phyloP scores from a whole-genome alignment of 768 basidiomycete species.

The Leccinum uliginosum region DNA sequence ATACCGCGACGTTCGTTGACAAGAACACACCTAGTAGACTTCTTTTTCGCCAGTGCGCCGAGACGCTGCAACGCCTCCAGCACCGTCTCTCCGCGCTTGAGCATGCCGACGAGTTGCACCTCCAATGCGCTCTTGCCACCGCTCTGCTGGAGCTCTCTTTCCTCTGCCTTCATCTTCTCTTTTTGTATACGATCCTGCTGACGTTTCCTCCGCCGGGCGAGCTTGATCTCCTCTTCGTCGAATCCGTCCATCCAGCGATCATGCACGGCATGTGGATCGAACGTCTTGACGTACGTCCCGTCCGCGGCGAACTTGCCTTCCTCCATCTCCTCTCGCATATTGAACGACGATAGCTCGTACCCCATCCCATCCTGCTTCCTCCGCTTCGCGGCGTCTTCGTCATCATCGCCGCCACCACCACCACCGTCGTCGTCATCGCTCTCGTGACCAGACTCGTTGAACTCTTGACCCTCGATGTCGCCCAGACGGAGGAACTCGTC shows the following conservation, averaged over 20 bases:
- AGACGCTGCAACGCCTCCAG: constrained; percentile 85
- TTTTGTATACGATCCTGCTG: constrained; percentile 69
- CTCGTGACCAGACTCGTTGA: constrained; percentile 38
- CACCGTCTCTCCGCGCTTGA: constrained; percentile 89
- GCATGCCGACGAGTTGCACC: constrained; percentile 61
- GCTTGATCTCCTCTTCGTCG: constrained; percentile 80
- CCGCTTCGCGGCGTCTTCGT: constrained; percentile 78
- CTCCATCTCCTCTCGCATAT: constrained; percentile 99
- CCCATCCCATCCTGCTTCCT: constrained; percentile 87
- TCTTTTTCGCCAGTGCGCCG: constrained; percentile 60
- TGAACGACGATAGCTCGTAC: constrained; percentile 90
- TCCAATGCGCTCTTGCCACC: constrained; percentile 65
- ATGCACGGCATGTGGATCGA: constrained; percentile 88
- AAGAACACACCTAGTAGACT: constrained; percentile 21
- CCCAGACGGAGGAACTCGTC: constrained; percentile 79
- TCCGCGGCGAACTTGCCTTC: constrained; percentile 97
- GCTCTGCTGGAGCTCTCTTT: constrained; percentile 63
- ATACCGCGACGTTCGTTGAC: not conserved
- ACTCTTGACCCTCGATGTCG: constrained; percentile 98
- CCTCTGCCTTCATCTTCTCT: constrained; percentile 68
- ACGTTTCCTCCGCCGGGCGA: constrained; percentile 71
- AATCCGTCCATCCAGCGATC: constrained; percentile 96
- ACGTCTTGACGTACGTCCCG: constrained; percentile 79
- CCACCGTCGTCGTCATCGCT: constrained; percentile 29
- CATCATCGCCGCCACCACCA: constrained; percentile 32